Evolutionary conservation across 495 filamentous ascomycete genomes (phyloP).

Genomic region (Trichoderma erinaceum): DNA sequence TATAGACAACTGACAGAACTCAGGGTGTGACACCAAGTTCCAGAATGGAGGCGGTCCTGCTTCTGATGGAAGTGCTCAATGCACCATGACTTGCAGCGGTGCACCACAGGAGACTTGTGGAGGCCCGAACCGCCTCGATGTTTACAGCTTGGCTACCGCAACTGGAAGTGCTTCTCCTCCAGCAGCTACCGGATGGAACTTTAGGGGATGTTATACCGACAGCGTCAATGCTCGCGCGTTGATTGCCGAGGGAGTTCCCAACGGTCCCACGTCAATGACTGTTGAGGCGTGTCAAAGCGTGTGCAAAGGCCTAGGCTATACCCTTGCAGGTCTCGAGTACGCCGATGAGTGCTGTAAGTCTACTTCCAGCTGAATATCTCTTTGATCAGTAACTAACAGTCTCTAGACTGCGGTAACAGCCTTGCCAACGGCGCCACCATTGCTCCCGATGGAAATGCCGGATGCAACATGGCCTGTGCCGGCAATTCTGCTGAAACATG

Average conservation of each 20-base stretch:
- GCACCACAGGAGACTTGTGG: constrained; percentile 23
- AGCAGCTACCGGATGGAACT: constrained; percentile 9
- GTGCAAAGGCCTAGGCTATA: constrained; percentile 12
- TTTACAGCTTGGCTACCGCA: constrained; percentile 18
- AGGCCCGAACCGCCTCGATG: constrained; percentile 18
- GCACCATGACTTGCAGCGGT: constrained; percentile 24
- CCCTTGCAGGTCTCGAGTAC: constrained; percentile 13
- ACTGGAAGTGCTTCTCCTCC: constrained; percentile 11
- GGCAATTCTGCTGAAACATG: constrained; percentile 23
- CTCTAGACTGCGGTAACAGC: constrained; percentile 18
- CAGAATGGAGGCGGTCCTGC: constrained; percentile 18
- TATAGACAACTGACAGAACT: not conserved
- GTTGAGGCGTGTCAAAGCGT: constrained; percentile 14
- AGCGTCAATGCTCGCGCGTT: constrained; percentile 23
- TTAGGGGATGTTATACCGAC: constrained; percentile 16
- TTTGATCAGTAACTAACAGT: not conserved
- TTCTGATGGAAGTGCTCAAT: constrained; percentile 19
- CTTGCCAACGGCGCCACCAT: constrained; percentile 17
- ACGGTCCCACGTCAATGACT: constrained; percentile 16
- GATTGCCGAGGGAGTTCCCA: constrained; percentile 16
- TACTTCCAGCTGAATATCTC: not conserved
- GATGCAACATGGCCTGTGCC: constrained; percentile 24
- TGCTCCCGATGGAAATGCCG: constrained; percentile 16
- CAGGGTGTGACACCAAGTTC: constrained; percentile 18
- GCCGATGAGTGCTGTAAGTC: constrained; percentile 17